Conservation (phyloP, 306 rosid genomes). For the Trichosanthes cucumerina region DNA sequence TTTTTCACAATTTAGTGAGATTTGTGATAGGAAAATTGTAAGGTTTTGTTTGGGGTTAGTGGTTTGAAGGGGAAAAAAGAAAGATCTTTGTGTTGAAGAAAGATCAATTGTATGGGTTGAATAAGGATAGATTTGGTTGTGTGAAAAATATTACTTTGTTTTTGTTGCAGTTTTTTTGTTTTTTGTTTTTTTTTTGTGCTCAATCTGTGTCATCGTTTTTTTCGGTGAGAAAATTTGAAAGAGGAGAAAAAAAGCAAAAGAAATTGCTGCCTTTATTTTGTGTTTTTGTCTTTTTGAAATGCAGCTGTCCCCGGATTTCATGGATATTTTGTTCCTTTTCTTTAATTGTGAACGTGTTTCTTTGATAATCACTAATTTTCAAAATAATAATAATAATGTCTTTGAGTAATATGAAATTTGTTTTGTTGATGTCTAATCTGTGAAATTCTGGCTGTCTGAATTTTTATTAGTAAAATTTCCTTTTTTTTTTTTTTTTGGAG, state of each 20-base stretch:
- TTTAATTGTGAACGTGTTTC: not conserved
- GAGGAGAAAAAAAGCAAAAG: not conserved
- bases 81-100: not conserved
- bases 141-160: not conserved
- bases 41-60: not conserved
- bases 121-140: conserved; percentile 4
- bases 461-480: too few relatives aligned
- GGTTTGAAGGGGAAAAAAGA: not conserved
- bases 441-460: too few relatives aligned
- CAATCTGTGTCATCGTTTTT: not conserved
- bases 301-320: not conserved
- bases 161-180: not conserved
- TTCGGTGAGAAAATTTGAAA: not conserved
- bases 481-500: too few relatives aligned
- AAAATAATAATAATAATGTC: too few relatives aligned
- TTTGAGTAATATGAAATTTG: too few relatives aligned
- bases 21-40: not conserved
- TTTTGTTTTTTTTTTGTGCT: not conserved
- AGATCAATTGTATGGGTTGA: not conserved
- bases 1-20: not conserved
- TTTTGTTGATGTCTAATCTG: too few relatives aligned
- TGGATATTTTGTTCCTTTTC: not conserved
- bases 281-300: not conserved
- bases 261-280: not conserved
- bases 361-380: not conserved